phyloP scores from a whole-genome alignment of 2,329 filamentous ascomycete species.

The Pseudogymnoascus sp. region DNA sequence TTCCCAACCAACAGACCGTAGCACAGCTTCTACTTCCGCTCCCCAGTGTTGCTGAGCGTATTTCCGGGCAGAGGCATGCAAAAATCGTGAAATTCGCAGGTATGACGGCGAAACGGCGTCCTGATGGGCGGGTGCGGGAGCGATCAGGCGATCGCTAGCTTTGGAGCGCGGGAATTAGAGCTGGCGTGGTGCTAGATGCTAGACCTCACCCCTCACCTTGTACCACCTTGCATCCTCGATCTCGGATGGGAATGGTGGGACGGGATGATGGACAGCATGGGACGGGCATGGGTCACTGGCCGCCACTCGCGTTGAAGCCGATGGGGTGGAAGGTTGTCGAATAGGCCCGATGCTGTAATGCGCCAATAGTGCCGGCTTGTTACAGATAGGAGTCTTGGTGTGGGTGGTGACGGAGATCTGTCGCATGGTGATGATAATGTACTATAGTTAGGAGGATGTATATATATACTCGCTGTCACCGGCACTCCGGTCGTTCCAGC shows the following conservation, averaged over 20 bases:
- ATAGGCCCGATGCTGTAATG: constrained; percentile 5
- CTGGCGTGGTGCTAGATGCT: not conserved
- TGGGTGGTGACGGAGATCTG: constrained; percentile 1
- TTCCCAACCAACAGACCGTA: not conserved
- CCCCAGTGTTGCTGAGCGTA: not conserved
- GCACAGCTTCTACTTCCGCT: not conserved
- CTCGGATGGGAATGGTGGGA: not conserved
- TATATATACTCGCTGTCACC: not conserved
- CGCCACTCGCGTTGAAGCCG: constrained; percentile 6
- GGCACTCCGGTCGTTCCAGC: not conserved
- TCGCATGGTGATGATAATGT: not conserved
- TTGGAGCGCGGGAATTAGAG: not conserved
- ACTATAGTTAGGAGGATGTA: not conserved
- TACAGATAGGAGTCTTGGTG: constrained; percentile 5
- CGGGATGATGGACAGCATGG: not conserved
- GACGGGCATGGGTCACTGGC: not conserved
- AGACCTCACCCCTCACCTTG: not conserved
- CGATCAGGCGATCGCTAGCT: constrained; percentile 8
- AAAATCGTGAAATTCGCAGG: not conserved
- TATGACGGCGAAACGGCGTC: not conserved
- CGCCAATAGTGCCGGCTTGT: not conserved
- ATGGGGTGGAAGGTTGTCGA: constrained; percentile 3
- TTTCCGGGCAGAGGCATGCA: not conserved
- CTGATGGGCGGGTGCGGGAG: constrained; percentile 3
- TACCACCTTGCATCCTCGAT: not conserved